Base-by-base conservation (phyloP, 2,329 filamentous ascomycete genomes). In the Clonostachys rhizophaga region DNA sequence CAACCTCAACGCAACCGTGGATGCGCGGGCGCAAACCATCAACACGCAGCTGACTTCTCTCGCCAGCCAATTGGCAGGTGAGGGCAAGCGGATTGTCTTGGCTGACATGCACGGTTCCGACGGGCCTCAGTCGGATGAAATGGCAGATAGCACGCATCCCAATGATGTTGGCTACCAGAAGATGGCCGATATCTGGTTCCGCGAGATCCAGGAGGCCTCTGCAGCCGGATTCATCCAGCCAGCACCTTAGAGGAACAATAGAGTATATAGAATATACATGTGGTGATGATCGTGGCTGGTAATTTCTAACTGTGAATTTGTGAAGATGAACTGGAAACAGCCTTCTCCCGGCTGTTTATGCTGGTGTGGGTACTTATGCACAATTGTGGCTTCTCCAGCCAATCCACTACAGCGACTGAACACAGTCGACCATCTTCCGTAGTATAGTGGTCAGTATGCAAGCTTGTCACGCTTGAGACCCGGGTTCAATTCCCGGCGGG, bases 81-180 rank as follows among this genome's bases (percentile, higher is more conserved):
- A 54, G 14, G 58, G 58, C 24, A 55, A 50, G 41, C 59, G 54
- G 46, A 48, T 71, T 11, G 56, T 66, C 12, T 50, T 69, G 13
- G 69, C 59, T 6, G 65, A 71, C 9, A 70, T 71, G 67, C 57
- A 62, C 35, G 48, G 54, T 2, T 47, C 47, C n/a, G 50, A 53
- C 2, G 64, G 62, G 4, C 61, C 60, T 14, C 49, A 47, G 14
- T 24, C 46, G 11, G 51, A 47, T 3, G 60, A 68, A 35, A 47
- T 67, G n/a, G 54, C 50, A 6, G 66, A 68, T 47, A 61, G 60
- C 36, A 63, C 51, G 0, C 65, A 67, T 46, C 66, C 67, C 5
- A 59, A 52, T 17, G 59, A 67, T 40, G 53, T 17, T 1, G 67
- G 66, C 1, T 69, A 68, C 47, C 40, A 42, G 18, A 65, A 63